phyloP scores from a whole-genome alignment of 1,139 yeast genomes.

The Saccharomycopsis phalli region DNA sequence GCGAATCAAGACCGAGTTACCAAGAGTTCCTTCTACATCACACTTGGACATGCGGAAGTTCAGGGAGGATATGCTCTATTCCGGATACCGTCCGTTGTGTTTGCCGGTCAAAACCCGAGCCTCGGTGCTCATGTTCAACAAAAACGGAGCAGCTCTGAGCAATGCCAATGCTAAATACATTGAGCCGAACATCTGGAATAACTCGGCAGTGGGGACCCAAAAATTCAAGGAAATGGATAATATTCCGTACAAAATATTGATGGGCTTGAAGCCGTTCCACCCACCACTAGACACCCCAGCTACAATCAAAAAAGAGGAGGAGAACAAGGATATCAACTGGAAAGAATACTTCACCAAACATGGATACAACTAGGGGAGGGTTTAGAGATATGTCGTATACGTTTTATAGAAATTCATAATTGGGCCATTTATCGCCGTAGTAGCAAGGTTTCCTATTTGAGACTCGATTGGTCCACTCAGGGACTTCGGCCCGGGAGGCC shows the following conservation, averaged over 20 bases:
- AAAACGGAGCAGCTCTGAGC: not conserved
- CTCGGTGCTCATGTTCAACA: not conserved
- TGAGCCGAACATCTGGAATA: constrained; percentile 20
- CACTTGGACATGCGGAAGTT: constrained; percentile 17
- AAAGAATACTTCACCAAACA: constrained; percentile 15
- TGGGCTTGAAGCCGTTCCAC: constrained; percentile 19
- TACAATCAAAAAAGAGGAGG: constrained; percentile 3
- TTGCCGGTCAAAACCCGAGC: constrained; percentile 13
- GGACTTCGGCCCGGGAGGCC: too few species aligned
- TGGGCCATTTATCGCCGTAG: too few species aligned
- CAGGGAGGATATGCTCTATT: constrained; percentile 16
- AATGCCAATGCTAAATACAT: constrained; percentile 1
- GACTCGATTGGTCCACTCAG: too few species aligned
- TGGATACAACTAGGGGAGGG: constrained; percentile 9
- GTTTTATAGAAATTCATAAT: too few species aligned
- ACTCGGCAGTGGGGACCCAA: constrained; percentile 19
- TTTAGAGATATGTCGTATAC: too few species aligned
- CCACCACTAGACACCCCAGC: constrained; percentile 9
- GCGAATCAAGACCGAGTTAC: constrained; percentile 5
- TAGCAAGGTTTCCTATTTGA: too few species aligned
- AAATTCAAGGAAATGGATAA: constrained; percentile 21
- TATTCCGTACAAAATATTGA: constrained; percentile 18
- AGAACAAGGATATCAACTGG: constrained; percentile 12
- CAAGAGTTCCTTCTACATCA: constrained; percentile 18
- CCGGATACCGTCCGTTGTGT: constrained; percentile 19